Evolutionary conservation across 2,329 filamentous ascomycete genomes (phyloP).

Genomic region (Emergomyces orientalis): DNA sequence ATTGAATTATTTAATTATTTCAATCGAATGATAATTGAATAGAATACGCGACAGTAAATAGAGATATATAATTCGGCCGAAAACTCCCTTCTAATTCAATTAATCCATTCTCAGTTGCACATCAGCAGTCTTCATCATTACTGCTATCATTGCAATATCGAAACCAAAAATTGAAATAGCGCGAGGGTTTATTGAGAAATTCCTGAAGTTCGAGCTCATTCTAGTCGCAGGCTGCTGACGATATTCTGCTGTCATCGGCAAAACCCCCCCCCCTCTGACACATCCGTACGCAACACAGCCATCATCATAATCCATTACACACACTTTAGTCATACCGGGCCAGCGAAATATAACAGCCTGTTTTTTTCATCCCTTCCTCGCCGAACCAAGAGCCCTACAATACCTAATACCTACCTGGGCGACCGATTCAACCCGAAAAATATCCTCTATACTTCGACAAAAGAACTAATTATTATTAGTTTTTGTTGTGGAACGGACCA

Average conservation of each 20-base stretch:
- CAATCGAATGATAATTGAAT: too few species aligned
- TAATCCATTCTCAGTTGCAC: too few species aligned
- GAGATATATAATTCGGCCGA: too few species aligned
- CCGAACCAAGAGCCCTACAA: neutral
- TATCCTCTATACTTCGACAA: neutral
- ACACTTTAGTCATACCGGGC: neutral
- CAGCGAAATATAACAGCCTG: neutral
- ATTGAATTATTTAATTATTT: too few species aligned
- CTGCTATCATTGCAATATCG: neutral
- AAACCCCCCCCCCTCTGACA: neutral
- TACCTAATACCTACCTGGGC: too few species aligned
- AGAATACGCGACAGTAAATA: too few species aligned
- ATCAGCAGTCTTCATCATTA: too few species aligned
- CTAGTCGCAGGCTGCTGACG: neutral
- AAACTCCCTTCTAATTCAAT: too few species aligned
- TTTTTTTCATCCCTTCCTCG: neutral
- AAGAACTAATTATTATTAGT: neutral
- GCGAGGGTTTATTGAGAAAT: neutral
- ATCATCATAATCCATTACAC: neutral
- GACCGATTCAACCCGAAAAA: neutral
- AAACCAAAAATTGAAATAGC: neutral
- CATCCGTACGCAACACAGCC: neutral
- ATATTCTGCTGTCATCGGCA: neutral
- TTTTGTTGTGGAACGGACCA: neutral
- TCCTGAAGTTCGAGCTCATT: neutral